Base-by-base conservation (phyloP, 257 asterid species). In the Nicotiana paniculata region DNA sequence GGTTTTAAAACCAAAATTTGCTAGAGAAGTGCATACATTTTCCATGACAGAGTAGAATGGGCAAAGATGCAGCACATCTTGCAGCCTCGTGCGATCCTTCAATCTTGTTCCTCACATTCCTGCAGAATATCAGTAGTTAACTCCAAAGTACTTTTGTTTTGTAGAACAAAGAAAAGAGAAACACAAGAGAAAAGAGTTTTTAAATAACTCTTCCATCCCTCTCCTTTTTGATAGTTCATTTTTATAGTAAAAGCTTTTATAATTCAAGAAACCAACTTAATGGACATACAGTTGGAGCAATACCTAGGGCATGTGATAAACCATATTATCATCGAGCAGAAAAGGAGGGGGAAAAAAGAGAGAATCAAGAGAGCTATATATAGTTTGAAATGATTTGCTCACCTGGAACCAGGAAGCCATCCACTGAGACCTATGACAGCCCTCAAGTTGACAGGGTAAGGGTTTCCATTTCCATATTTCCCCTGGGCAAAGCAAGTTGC, bases 341-440 rank as follows among this genome's bases (percentile, higher is more conserved):
- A 59, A 9, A n/a, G 64, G 11, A 6, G n/a, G n/a, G n/a, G 2
- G 2, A 6, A 9, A 10, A 9, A 24, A 48, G 59, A 1, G 15
- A 46, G n/a, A 74, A 46, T 24, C n/a, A 24, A 12, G 24, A 72
- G 39, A 74, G 79, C 15, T 74, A 24, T 48, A 26, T 74, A 24
- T 48, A 3, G 79, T 7, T 48, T 48, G 62, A 74, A 46, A 5
- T 46, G 58, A 64, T 43, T 43, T 59, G 68, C 70, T 37, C 78
- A 96, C 99, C 98, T 94, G 26, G 95, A 93, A 86, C 90, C 92
- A n/a, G 99, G 98, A 88, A 96, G 98, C 99, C 99, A 96, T 15
- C 98, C 95, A 75, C 98, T 96, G 61, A 96, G 91, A 85, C 99
- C 97, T 68, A 96, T 55, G 63, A 96, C 86, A 81, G 97, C 94